phyloP scores from a whole-genome alignment of 257 asterid species.

The Lycium ferocissimum region DNA sequence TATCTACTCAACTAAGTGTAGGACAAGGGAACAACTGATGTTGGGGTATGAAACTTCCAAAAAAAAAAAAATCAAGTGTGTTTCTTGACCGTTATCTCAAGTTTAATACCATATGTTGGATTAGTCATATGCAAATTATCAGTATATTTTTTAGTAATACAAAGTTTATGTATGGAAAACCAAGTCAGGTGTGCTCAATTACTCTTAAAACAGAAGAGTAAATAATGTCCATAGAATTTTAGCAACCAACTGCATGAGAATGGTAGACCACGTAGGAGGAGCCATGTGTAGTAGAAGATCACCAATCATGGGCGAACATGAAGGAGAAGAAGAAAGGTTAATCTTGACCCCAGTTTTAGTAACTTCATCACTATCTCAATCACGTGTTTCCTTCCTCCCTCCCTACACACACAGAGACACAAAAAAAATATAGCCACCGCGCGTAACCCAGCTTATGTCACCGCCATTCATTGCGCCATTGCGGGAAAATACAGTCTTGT shows the following conservation, averaged over 20 bases:
- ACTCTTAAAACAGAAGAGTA: neutral
- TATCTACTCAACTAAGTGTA: no score
- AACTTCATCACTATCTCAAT: neutral
- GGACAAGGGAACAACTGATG: no score
- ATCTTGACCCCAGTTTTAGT: neutral
- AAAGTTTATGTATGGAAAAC: no score
- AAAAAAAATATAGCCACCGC: neutral
- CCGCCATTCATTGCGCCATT: neutral
- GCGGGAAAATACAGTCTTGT: neutral
- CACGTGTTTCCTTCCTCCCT: neutral
- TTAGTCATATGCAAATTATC: no score
- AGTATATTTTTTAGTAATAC: no score
- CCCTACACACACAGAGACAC: neutral
- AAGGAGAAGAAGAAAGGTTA: neutral
- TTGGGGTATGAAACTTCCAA: no score
- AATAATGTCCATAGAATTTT: neutral
- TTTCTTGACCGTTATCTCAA: no score
- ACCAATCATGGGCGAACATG: neutral
- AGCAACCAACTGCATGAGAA: neutral
- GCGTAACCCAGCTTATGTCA: neutral
- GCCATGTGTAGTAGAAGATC: slow-evolving; percentile 26
- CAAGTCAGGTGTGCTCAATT: no score
- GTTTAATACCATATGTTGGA: no score
- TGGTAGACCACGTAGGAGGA: slow-evolving; percentile 7
- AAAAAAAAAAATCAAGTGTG: no score